These are phyloP conservation scores for Septoria petroselini DNA, from an alignment of 2,329 filamentous ascomycete genomes.

Conservation along the genomic window DNA sequence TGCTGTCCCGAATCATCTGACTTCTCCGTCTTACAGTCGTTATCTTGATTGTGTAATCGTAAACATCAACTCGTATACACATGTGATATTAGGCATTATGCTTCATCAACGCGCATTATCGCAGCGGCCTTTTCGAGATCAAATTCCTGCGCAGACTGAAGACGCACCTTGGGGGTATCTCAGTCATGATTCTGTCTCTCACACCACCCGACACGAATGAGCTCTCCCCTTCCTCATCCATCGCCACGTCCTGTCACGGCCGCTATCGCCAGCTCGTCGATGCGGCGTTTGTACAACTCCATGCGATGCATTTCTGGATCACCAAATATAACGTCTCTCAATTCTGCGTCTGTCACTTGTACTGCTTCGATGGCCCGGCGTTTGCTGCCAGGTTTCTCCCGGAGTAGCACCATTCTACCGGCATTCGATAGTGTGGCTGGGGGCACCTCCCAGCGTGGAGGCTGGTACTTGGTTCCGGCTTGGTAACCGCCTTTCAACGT, in stretches of 20 bases:
- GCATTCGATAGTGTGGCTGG: slow-evolving; percentile 65
- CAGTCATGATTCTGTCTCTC: too few species aligned
- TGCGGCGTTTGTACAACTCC: slow-evolving; percentile 68
- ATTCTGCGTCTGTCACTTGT: slow-evolving; percentile 63
- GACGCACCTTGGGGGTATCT: too few species aligned
- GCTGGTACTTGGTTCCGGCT: slow-evolving; percentile 15
- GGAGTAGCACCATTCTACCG: slow-evolving; percentile 65
- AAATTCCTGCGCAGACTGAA: too few species aligned
- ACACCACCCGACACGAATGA: background rate
- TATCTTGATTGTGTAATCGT: too few species aligned
- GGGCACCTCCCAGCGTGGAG: slow-evolving; percentile 61
- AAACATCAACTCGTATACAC: too few species aligned
- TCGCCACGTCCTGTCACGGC: slow-evolving; percentile 54
- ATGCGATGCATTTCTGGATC: slow-evolving; percentile 79
- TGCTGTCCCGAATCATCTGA: too few species aligned
- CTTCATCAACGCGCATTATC: too few species aligned
- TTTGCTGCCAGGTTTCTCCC: slow-evolving; percentile 43
- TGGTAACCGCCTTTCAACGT: slow-evolving; percentile 8
- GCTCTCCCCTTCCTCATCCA: slow-evolving; percentile 10
- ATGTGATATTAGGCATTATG: too few species aligned
- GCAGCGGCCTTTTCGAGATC: too few species aligned
- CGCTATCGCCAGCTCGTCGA: slow-evolving; percentile 68
- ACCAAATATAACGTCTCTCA: slow-evolving; percentile 72
- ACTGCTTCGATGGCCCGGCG: slow-evolving; percentile 63
- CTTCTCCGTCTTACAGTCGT: too few species aligned